A percentile compares a stretch with the other conserved stretches of the same genome.
phyloP scores from a whole-genome alignment of 1,284 basidiomycete genomes.

The Megacollybia platyphylla region DNA sequence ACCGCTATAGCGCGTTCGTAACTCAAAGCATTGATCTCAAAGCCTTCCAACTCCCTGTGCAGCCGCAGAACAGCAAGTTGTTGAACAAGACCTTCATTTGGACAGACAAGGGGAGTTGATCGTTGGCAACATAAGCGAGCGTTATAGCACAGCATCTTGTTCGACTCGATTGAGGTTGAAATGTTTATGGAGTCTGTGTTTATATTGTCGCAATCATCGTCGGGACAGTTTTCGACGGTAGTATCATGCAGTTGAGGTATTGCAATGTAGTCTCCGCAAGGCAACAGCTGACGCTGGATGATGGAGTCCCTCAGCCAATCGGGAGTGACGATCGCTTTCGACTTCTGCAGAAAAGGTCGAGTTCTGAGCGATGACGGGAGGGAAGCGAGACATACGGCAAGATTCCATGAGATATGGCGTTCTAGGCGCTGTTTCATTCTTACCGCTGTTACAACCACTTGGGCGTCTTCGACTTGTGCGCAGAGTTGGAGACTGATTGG shows the following conservation, averaged over 20 bases:
- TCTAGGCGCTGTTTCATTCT: conserved; percentile 54
- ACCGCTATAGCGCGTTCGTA: conserved; percentile 60
- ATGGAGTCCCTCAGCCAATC: conserved; percentile 54
- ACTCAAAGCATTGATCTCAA: conserved; percentile 49
- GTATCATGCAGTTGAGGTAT: neutral
- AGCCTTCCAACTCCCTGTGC: conserved; percentile 48
- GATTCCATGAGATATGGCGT: conserved; percentile 49
- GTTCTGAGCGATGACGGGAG: conserved; percentile 1
- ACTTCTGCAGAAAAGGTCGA: conserved; percentile 25
- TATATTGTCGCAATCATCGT: no score
- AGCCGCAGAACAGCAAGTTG: conserved; percentile 49
- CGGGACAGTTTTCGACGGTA: no score
- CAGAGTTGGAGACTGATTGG: conserved; percentile 23
- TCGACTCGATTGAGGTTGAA: neutral
- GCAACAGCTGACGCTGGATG: conserved; percentile 24
- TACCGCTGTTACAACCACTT: conserved; percentile 54
- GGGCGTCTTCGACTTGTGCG: conserved; percentile 30
- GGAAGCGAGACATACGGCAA: conserved; percentile 36
- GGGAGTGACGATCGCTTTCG: conserved; percentile 53
- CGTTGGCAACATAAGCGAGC: conserved; percentile 47
- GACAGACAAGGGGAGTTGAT: conserved; percentile 48
- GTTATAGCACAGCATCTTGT: conserved; percentile 19
- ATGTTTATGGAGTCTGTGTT: neutral
- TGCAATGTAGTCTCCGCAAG: conserved; percentile 42
- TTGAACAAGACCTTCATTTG: conserved; percentile 44